Evolutionary conservation across 176 grass and related monocot genomes (phyloP).

Genomic region (Eleusine coracana): DNA sequence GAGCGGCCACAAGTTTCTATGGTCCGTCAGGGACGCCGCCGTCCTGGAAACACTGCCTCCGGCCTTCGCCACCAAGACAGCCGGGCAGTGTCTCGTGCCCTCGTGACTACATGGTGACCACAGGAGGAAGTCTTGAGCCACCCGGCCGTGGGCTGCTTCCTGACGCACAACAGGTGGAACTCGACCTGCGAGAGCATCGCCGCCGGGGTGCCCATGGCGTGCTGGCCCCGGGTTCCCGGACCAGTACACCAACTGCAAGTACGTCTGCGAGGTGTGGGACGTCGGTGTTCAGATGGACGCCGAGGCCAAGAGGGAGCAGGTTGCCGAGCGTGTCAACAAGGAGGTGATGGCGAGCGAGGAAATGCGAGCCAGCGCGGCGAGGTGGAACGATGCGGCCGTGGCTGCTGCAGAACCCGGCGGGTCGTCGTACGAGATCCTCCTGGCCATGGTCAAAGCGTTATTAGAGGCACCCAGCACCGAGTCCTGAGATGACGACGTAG

Average conservation of each 20-base stretch:
- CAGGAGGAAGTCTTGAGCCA: background rate
- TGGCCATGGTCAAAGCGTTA: background rate
- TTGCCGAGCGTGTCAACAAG: background rate
- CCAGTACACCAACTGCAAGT: conserved; percentile 10
- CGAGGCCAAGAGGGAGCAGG: background rate
- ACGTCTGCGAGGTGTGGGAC: background rate
- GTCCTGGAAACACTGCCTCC: background rate
- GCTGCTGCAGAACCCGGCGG: background rate
- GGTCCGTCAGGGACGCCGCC: background rate
- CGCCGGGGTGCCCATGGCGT: background rate
- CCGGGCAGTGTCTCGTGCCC: background rate
- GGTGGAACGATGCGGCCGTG: background rate
- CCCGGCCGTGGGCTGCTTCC: conserved; percentile 7
- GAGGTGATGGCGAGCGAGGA: background rate
- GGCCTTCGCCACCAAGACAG: background rate
- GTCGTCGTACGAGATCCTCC: background rate
- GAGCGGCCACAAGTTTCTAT: background rate
- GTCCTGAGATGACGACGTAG: too few species aligned
- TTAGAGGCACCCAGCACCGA: too few species aligned
- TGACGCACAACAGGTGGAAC: conserved; percentile 14
- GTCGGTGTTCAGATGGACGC: background rate
- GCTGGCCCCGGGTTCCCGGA: background rate
- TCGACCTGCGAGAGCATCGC: background rate
- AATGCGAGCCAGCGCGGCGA: background rate
- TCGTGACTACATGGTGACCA: background rate